Evolutionary conservation across 768 basidiomycete genomes (phyloP).

Genomic region (Calocybe indica): DNA sequence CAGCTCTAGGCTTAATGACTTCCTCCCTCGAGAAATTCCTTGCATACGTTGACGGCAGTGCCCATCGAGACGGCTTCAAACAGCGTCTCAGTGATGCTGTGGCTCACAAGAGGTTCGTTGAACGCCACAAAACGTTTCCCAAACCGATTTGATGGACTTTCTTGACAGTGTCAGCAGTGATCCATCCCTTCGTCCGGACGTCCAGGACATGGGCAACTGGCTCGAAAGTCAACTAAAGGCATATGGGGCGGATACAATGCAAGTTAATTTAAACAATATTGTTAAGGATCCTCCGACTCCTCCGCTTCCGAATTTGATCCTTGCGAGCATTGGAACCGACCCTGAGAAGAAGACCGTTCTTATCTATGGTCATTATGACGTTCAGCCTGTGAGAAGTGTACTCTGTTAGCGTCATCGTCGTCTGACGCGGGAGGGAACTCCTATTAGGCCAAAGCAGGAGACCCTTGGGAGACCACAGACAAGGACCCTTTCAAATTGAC

Average conservation of each 20-base stretch:
- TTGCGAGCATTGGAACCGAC: slow-evolving; percentile 79
- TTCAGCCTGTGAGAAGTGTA: slow-evolving; percentile 67
- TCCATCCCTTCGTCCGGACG: slow-evolving; percentile 63
- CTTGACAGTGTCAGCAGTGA: slow-evolving; percentile 63
- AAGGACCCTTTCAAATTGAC: slow-evolving; percentile 73
- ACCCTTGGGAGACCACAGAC: slow-evolving; percentile 70
- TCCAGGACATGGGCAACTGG: slow-evolving; percentile 83
- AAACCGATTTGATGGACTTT: too few species aligned
- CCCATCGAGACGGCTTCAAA: slow-evolving; percentile 55
- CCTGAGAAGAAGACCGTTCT: slow-evolving; percentile 90
- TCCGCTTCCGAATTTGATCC: slow-evolving; percentile 74
- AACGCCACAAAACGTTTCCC: too few species aligned
- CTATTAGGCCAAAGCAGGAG: slow-evolving; percentile 38
- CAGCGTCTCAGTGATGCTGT: slow-evolving; percentile 79
- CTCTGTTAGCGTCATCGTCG: not conserved
- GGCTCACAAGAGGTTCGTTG: slow-evolving; percentile 65
- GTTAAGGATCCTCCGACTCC: slow-evolving; percentile 58
- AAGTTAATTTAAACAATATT: slow-evolving; percentile 75
- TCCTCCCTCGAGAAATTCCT: slow-evolving; percentile 24
- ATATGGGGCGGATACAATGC: slow-evolving; percentile 74
- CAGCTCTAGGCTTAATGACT: too few species aligned
- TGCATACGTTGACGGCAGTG: slow-evolving; percentile 59
- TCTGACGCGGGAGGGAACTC: not conserved
- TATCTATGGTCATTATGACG: slow-evolving; percentile 93
- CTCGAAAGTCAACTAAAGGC: slow-evolving; percentile 65